Conservation (phyloP, 1,284 basidiomycete genomes). For the Heliocybe sulcata region DNA sequence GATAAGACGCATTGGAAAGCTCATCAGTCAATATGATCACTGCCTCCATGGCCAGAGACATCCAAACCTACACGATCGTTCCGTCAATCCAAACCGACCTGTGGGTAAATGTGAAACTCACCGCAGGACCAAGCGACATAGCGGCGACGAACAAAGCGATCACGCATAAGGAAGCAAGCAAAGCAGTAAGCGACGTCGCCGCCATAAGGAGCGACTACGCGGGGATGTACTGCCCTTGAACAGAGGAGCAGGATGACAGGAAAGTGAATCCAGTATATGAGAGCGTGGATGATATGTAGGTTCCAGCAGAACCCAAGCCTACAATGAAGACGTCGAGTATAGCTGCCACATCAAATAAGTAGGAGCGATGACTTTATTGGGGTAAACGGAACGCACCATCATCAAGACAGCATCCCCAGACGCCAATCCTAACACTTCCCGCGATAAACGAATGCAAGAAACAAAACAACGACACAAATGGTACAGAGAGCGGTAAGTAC, state of each 20-base stretch:
- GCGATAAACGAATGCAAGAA: constrained; percentile 17
- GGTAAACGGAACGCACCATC: background rate
- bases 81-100: background rate
- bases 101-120: constrained; percentile 10
- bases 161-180: constrained; percentile 17
- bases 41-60: constrained; percentile 21
- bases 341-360: background rate
- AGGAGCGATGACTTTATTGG: background rate
- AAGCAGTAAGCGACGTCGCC: constrained; percentile 16
- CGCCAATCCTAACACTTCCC: constrained; percentile 20
- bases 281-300: constrained; percentile 14
- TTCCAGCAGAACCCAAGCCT: constrained; percentile 20
- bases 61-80: constrained; percentile 18
- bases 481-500: constrained; percentile 22
- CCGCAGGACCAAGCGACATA: constrained; percentile 17
- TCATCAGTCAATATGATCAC: constrained; percentile 15
- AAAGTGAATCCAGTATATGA: constrained; percentile 17
- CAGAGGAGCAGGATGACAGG: constrained; percentile 19
- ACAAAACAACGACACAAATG: constrained; percentile 20
- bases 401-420: constrained; percentile 22
- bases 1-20: constrained; percentile 7
- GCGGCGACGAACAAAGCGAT: constrained; percentile 20
- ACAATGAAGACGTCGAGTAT: background rate
- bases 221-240: constrained; percentile 12
- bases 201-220: constrained; percentile 17